These are phyloP conservation scores for Aphanomyces invadans DNA, from an alignment of 352 stramenopile genomes.

Conservation along the genomic window DNA sequence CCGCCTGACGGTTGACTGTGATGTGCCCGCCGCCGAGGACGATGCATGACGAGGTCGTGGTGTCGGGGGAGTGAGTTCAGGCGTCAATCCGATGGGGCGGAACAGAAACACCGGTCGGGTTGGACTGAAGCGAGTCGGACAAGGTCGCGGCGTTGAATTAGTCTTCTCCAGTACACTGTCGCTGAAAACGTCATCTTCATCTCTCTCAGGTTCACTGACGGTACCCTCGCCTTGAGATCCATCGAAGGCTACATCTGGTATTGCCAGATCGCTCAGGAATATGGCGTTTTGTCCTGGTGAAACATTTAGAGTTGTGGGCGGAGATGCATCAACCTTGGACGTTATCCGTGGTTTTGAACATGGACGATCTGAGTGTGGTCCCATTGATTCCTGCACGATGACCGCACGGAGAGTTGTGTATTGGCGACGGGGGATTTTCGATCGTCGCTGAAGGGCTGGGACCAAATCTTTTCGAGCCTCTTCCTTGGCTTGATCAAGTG, in stretches of 20 bases:
- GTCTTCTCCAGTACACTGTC: background rate
- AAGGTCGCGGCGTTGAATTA: background rate
- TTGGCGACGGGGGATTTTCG: background rate
- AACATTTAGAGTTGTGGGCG: too few relatives aligned
- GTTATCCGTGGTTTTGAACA: too few relatives aligned
- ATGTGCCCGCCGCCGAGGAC: too few relatives aligned
- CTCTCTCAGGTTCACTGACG: background rate
- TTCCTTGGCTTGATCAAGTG: background rate
- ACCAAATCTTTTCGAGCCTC: background rate
- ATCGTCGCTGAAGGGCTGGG: background rate
- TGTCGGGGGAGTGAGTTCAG: background rate
- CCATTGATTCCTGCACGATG: too few relatives aligned
- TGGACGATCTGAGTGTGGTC: too few relatives aligned
- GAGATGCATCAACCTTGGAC: too few relatives aligned
- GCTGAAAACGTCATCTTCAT: background rate
- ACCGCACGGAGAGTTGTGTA: background rate
- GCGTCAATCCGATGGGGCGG: background rate
- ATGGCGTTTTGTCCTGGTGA: too few relatives aligned
- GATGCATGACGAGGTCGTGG: background rate
- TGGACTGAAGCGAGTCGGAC: background rate
- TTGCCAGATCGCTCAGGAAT: too few relatives aligned
- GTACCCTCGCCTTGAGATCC: background rate
- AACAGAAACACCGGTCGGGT: background rate
- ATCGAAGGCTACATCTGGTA: background rate
- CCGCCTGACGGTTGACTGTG: too few relatives aligned